phyloP scores from a whole-genome alignment of 257 asterid genomes.

The Solanum infundibuliforme region DNA sequence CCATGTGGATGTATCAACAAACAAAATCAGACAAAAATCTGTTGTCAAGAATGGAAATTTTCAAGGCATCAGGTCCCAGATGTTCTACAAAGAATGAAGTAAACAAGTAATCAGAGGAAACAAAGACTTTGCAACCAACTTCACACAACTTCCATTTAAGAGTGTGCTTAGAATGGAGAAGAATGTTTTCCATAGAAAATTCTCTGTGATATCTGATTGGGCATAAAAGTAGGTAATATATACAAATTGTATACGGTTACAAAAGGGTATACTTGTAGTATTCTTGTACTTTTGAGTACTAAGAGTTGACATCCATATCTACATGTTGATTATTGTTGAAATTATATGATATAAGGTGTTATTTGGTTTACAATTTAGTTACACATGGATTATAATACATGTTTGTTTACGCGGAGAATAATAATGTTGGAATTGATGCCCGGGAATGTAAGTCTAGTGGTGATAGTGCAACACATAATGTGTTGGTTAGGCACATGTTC shows the following conservation, averaged over 20 bases:
- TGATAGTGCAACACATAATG: neutral
- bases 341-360: neutral
- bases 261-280: neutral
- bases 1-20: neutral
- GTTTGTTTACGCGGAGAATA: neutral
- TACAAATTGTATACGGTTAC: neutral
- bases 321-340: neutral
- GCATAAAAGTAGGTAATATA: neutral
- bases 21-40: constrained; percentile 20
- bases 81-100: neutral
- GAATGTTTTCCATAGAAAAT: neutral
- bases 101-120: neutral
- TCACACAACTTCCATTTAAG: neutral
- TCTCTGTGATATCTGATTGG: neutral
- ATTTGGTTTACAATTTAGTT: neutral
- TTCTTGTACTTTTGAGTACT: neutral
- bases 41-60: neutral
- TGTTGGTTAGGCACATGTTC: neutral
- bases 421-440: neutral
- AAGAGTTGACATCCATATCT: neutral
- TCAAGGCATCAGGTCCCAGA: neutral
- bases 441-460: neutral
- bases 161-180: neutral
- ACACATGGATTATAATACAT: neutral
- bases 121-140: neutral